Evolutionary conservation across 2,329 filamentous ascomycete species (phyloP), one percentile per base, ranked within the genome.

Genomic region (Curvularia sp.): DNA sequence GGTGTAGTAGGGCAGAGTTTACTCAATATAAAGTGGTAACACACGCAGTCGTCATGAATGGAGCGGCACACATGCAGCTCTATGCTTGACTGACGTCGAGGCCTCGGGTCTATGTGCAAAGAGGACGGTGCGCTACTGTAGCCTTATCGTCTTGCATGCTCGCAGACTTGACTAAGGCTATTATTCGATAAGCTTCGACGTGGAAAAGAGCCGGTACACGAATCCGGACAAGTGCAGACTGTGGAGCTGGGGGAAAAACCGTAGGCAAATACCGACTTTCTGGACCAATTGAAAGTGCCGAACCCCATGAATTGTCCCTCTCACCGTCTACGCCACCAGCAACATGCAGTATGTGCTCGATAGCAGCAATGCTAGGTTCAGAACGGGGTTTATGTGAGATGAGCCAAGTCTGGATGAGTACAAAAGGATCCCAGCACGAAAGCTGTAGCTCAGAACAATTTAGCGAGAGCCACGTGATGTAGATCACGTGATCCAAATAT

Each of bases 91-190:
- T 63, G 63, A 65, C 61, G 62, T 55, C 57, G 58, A 61, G 60
- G 50, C 26, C 49, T 64, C 49, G 35, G 53, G 50, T 47, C 35
- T 53, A 52, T 53, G 51, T 56, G 57, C 62, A 61, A 67, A 50
- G 62, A 60, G 60, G 60, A 64, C 56, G 53, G 54, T 57, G 43
- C 59, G 57, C 52, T 59, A 62, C 61, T 58, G 64, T 69, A 65
- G 66, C 50, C 71, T 77, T 77, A 77, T 77, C 74, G 57, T 65
- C 62, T 33, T 69, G 70, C 70, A 66, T 69, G 51, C 35, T 18
- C 46, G 33, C 50, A 28, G 6, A 43, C 49, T 70, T 77, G 72
- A 76, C 74, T 75, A 76, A 76, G 67, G 60, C 51, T 57, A 49
- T 69, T 57, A 49, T 69, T 72, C 65, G 62, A 68, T 77, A 73